These are phyloP conservation scores for Monosporascus sp. DNA, from an alignment of 2,329 filamentous ascomycete genomes.

Conservation along the genomic window DNA sequence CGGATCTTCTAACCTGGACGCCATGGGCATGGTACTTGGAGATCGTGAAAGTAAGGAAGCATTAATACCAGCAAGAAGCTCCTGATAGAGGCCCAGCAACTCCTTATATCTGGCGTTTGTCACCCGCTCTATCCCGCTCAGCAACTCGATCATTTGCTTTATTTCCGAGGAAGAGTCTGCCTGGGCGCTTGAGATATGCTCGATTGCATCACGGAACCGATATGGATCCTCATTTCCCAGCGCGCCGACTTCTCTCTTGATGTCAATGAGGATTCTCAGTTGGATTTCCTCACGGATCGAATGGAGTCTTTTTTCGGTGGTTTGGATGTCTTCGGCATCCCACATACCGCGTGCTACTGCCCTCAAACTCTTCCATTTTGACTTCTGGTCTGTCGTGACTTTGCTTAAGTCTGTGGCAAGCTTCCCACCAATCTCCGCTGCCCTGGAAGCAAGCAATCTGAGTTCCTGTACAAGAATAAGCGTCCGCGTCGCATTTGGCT, in stretches of 20 bases:
- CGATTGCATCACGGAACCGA: conserved; percentile 5
- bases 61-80: conserved; percentile 4
- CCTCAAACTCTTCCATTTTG: conserved; percentile 13
- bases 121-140: conserved; percentile 4
- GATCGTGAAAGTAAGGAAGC: neutral
- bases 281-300: conserved; percentile 13
- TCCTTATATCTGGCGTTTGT: conserved; percentile 4
- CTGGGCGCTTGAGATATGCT: conserved; percentile 6
- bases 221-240: conserved; percentile 5
- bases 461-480: conserved; percentile 5
- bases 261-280: conserved; percentile 9
- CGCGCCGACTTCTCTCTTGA: conserved; percentile 5
- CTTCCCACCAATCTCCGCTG: conserved; percentile 14
- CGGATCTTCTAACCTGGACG: neutral
- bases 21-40: neutral
- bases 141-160: conserved; percentile 7
- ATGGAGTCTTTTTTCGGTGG: conserved; percentile 10
- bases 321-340: conserved; percentile 13
- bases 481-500: neutral
- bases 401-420: conserved; percentile 5
- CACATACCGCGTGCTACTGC: conserved; percentile 7
- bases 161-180: conserved; percentile 6
- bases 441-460: conserved; percentile 7
- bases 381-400: conserved; percentile 6
- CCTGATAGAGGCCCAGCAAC: conserved; percentile 1